phyloP scores from a whole-genome alignment of 306 rosid species.

The Quercus variabilis region DNA sequence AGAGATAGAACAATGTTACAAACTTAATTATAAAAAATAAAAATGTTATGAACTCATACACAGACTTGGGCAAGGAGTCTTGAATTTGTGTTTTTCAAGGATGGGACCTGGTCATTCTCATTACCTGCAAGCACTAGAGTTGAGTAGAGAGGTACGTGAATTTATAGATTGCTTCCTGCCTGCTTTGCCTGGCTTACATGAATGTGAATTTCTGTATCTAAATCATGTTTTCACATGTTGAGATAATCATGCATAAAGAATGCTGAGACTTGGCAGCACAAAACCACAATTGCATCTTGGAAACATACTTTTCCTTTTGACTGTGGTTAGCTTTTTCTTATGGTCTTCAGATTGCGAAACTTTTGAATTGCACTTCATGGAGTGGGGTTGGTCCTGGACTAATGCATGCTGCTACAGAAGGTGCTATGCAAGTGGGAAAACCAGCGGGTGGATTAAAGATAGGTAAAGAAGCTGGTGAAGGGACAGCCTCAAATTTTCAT shows the following conservation, averaged over 20 bases:
- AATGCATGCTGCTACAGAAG: slow-evolving; percentile 67
- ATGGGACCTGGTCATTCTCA: no score
- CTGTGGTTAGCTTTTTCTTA: not conserved
- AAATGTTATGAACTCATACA: no score
- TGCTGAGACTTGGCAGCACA: not conserved
- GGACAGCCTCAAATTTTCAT: slow-evolving; percentile 76
- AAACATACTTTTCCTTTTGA: not conserved
- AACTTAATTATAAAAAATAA: no score
- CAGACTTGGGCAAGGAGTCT: no score
- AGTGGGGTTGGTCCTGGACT: slow-evolving; percentile 90
- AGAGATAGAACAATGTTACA: no score
- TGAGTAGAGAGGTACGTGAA: slow-evolving; percentile 66
- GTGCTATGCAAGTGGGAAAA: slow-evolving; percentile 29
- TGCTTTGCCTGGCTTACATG: slow-evolving; percentile 14
- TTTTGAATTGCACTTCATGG: slow-evolving; percentile 87
- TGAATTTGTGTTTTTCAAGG: no score
- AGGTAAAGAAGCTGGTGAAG: slow-evolving; percentile 74
- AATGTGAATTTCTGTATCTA: not conserved
- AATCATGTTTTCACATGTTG: not conserved
- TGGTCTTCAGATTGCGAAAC: slow-evolving; percentile 55
- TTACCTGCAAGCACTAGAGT: slow-evolving; percentile 32
- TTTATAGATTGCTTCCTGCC: slow-evolving; percentile 14
- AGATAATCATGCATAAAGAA: not conserved
- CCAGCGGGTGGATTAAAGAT: slow-evolving; percentile 85
- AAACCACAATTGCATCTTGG: not conserved